Conservation (phyloP, 163 green algal genomes). For the Chlorella variabilis region DNA sequence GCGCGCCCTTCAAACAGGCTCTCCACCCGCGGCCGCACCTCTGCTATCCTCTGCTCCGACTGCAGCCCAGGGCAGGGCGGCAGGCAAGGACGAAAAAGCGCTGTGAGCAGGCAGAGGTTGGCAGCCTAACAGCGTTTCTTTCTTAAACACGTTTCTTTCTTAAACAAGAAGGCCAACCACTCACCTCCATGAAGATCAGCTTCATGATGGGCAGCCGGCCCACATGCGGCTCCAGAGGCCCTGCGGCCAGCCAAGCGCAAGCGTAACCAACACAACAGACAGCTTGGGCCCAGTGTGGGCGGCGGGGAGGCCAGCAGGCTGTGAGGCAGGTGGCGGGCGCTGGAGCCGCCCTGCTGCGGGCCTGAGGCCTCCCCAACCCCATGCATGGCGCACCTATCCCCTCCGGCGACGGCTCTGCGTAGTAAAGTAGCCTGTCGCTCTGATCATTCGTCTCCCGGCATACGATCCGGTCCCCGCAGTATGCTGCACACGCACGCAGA, state of each 20-base stretch:
- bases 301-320: neutral
- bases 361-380: too few relatives aligned
- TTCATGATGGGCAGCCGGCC: slow-evolving; percentile 66
- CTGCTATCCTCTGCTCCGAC: slow-evolving; percentile 52
- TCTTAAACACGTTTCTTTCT: too few relatives aligned
- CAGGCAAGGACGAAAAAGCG: too few relatives aligned
- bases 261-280: too few relatives aligned
- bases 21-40: slow-evolving; percentile 54
- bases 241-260: neutral
- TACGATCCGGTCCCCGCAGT: slow-evolving; percentile 74
- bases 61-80: too few relatives aligned
- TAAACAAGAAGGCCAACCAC: too few relatives aligned
- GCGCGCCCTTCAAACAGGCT: slow-evolving; percentile 54
- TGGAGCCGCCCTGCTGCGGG: too few relatives aligned
- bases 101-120: too few relatives aligned
- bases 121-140: too few relatives aligned
- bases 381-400: slow-evolving; percentile 56
- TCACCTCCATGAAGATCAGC: slow-evolving; percentile 80
- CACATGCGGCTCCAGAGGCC: slow-evolving; percentile 23
- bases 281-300: too few relatives aligned
- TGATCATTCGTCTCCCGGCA: slow-evolving; percentile 62
- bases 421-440: slow-evolving; percentile 79
- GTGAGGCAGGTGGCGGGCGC: neutral
- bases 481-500: slow-evolving; percentile 46
- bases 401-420: slow-evolving; percentile 78